Conservation (phyloP, 306 rosid genomes). For the Rosa persica region DNA sequence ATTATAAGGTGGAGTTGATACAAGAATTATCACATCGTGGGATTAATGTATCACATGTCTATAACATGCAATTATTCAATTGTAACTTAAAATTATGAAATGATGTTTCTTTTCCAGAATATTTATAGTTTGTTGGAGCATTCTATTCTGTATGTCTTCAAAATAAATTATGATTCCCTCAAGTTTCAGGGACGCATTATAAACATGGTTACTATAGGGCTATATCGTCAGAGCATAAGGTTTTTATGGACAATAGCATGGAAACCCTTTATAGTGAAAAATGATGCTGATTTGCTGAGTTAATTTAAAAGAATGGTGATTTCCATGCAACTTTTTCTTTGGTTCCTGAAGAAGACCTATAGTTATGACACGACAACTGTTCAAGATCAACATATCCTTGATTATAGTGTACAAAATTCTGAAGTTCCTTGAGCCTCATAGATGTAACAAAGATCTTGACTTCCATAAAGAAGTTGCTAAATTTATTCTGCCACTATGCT, state of each 20-base stretch:
- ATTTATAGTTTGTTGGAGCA: not conserved
- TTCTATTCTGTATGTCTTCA: not conserved
- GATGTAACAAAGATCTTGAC: not conserved
- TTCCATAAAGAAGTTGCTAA: not conserved
- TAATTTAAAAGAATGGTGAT: not conserved
- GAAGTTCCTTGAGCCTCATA: not conserved
- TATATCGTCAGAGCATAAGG: not conserved
- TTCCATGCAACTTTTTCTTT: not conserved
- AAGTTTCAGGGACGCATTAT: not conserved
- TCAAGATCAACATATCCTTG: not conserved
- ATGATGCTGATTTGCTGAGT: not conserved
- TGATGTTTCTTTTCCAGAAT: not conserved
- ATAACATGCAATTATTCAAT: not conserved
- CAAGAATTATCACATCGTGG: not conserved
- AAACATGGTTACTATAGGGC: not conserved
- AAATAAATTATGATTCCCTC: not conserved
- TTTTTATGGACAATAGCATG: not conserved
- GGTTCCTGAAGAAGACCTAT: too few relatives aligned
- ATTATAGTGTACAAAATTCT: not conserved
- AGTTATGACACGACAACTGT: not conserved
- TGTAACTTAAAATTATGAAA: not conserved
- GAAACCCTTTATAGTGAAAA: not conserved
- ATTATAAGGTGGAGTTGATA: not conserved
- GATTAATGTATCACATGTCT: not conserved
- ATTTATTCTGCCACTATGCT: not conserved